Conservation (phyloP, 768 basidiomycete species). For the Ramaria rubella region DNA sequence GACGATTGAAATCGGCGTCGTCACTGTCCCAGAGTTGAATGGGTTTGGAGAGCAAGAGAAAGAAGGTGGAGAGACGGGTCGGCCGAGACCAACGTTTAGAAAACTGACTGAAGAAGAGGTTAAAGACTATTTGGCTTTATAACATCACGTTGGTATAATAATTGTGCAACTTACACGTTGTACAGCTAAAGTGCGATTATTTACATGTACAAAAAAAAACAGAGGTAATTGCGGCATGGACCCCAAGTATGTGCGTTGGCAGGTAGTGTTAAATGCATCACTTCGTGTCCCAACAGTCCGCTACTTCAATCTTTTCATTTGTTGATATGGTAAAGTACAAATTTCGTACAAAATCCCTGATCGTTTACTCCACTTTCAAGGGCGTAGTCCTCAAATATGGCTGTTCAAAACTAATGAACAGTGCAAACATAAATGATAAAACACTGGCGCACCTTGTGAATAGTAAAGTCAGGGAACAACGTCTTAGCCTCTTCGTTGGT, state of each 20-base stretch:
- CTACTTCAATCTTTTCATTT: too few relatives aligned
- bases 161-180: too few relatives aligned
- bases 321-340: not conserved
- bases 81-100: conserved; percentile 84
- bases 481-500: conserved; percentile 84
- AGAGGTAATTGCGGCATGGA: too few relatives aligned
- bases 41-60: conserved; percentile 49
- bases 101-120: conserved; percentile 97
- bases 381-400: conserved; percentile 86
- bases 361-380: conserved; percentile 22
- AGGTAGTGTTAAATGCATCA: too few relatives aligned
- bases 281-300: too few relatives aligned
- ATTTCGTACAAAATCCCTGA: not conserved
- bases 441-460: conserved; percentile 58
- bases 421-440: conserved; percentile 1
- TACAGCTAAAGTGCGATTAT: too few relatives aligned
- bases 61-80: conserved; percentile 58
- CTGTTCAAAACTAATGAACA: conserved; percentile 31
- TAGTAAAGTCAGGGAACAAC: conserved; percentile 77
- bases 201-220: too few relatives aligned
- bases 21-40: conserved; percentile 73
- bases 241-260: too few relatives aligned
- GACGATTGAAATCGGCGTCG: conserved; percentile 97
- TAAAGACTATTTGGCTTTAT: conserved; percentile 87
- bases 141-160: too few relatives aligned